These are phyloP conservation scores for Dillenia suffruticosa DNA, from an alignment of 164 flowering plant genomes.

Conservation along the genomic window DNA sequence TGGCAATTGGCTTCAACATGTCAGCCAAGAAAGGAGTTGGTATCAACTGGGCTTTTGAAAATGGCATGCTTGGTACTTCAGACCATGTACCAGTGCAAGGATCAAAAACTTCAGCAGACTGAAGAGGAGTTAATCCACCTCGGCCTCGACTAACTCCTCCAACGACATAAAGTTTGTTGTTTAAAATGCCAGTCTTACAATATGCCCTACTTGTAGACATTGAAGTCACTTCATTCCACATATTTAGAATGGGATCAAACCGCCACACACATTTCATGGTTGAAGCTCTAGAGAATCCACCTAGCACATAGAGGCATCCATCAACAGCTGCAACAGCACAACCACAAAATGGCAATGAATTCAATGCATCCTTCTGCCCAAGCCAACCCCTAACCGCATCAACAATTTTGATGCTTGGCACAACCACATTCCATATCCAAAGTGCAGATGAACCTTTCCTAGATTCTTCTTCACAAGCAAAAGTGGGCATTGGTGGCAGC, in stretches of 20 bases:
- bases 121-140: conserved; percentile 77
- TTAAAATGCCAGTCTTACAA: conserved; percentile 48
- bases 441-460: conserved; percentile 33
- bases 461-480: conserved; percentile 37
- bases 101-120: conserved; percentile 85
- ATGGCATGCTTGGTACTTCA: conserved; percentile 82
- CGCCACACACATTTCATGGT: conserved; percentile 70
- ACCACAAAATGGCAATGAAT: conserved; percentile 66
- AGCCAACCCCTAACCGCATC: conserved; percentile 67
- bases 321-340: conserved; percentile 73
- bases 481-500: conserved; percentile 71
- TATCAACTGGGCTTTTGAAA: conserved; percentile 65
- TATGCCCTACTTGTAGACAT: conserved; percentile 36
- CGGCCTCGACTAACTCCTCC: conserved; percentile 77
- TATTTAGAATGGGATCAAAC: conserved; percentile 65
- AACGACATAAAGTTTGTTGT: conserved; percentile 62
- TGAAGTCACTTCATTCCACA: conserved; percentile 55
- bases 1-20: conserved; percentile 89
- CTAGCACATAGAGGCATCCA: conserved; percentile 81
- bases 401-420: conserved; percentile 45
- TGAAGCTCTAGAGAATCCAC: conserved; percentile 69
- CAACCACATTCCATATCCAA: conserved; percentile 45
- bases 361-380: conserved; percentile 50
- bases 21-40: conserved; percentile 77
- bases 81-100: conserved; percentile 67